Percentiles rank a stretch among this genome's conserved stretches.
phyloP scores from a whole-genome alignment of 78 protist genomes.

The Acrasis kona region DNA sequence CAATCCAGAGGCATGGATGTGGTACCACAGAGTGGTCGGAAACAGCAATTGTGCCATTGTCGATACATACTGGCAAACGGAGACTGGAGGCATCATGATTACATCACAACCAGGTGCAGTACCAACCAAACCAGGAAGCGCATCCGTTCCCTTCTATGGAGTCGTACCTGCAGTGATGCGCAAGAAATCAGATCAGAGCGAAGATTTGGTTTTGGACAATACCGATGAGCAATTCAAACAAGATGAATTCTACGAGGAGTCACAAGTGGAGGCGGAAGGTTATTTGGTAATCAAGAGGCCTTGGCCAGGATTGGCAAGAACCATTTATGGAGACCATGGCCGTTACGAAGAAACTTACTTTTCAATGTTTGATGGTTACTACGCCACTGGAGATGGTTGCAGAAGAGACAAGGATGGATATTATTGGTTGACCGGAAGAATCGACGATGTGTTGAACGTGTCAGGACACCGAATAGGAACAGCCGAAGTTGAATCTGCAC shows the following conservation, averaged over 20 bases:
- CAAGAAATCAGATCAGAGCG: slow-evolving; percentile 21
- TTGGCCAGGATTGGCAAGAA: slow-evolving; percentile 83
- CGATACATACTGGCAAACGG: slow-evolving; percentile 98
- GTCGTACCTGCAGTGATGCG: slow-evolving; percentile 70
- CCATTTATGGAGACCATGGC: slow-evolving; percentile 63
- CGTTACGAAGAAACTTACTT: slow-evolving; percentile 55
- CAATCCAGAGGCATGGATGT: slow-evolving; percentile 83
- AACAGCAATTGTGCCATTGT: slow-evolving; percentile 71
- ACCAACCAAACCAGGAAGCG: slow-evolving; percentile 83
- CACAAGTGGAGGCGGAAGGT: slow-evolving; percentile 36
- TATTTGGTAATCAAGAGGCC: slow-evolving; percentile 43
- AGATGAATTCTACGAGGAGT: slow-evolving; percentile 11
- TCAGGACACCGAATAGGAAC: slow-evolving; percentile 94
- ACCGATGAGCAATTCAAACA: not conserved
- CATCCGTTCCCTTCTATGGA: slow-evolving; percentile 90
- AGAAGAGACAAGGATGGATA: slow-evolving; percentile 76
- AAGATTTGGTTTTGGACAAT: slow-evolving; percentile 14
- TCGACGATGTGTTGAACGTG: slow-evolving; percentile 79
- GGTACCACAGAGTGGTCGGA: slow-evolving; percentile 84
- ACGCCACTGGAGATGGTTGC: slow-evolving; percentile 85
- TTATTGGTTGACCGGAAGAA: slow-evolving; percentile 83
- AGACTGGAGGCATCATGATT: slow-evolving; percentile 86
- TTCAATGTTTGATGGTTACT: slow-evolving; percentile 63
- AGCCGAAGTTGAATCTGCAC: slow-evolving; percentile 80
- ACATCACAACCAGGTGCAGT: slow-evolving; percentile 86